Base-by-base conservation (phyloP, 1,284 basidiomycete genomes). In the Melanopsichium pennsylvanicum region DNA sequence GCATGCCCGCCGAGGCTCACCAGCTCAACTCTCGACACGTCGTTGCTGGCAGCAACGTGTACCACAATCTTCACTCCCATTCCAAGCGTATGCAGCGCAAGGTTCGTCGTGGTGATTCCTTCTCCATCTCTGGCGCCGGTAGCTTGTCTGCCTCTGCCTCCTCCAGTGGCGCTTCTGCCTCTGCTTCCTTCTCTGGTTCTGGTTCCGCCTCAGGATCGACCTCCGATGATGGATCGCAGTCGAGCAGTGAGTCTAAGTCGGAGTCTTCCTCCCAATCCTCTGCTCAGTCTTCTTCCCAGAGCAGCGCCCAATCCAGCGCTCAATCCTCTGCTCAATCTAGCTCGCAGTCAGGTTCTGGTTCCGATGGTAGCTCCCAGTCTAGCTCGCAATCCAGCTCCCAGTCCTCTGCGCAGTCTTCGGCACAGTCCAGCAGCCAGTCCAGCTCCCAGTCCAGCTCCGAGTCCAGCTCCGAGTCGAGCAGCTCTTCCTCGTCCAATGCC, bases 51-150 rank as follows among this genome's bases (percentile, higher is more conserved):
- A 55, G 57, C 49, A 56, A 70, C 57, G 61, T 64, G 44, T 58
- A 57, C 52, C 56, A 59, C 57, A 66, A 70, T 54, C 37, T 66
- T 29, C 67, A 66, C 57, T 66, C 67, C 13, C 67, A 66, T 46
- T 56, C 57, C 26, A 56, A 61, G 23, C 61, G 67, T 32, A 70
- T 70, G 67, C 44, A 70, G 49, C 67, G 67, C 37, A 70, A 70
- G 67, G 36, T 70, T 19, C 67, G 67, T 18, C 60, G 67, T 31
- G 38, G 37, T 27, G 52, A 56, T 21, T 56, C 57, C 19, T 55
- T 41, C 57, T 51, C 50, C 36, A 26, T 51, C 45, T 50, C 51
- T 19, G 57, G 42, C 42, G 43, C 63, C 5, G 48, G 61, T 25
- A 47, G 46, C 40, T 11, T 49, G 13, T 25, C 60, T 13, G 47